Percentiles rank a stretch among this genome's conserved stretches.
Conservation (phyloP, 73 alveolate genomes). For the Tetrahymena borealis region DNA sequence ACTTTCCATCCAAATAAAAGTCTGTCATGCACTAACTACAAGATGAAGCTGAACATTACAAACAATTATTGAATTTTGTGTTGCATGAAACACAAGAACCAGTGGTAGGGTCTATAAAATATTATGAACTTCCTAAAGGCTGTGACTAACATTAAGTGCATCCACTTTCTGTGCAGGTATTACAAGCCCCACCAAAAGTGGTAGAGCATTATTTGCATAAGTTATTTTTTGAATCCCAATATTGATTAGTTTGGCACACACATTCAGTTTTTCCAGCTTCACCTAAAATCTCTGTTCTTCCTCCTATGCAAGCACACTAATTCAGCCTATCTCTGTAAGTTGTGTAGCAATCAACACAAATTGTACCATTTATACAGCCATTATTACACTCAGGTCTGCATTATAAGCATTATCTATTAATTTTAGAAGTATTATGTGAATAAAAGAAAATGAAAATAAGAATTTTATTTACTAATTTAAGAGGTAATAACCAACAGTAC, state of each 20-base stretch:
- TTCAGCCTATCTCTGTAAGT: not conserved
- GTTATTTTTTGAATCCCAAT: not conserved
- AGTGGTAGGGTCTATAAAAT: not conserved
- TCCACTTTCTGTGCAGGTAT: not conserved
- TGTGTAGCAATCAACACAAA: not conserved
- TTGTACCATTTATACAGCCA: not conserved
- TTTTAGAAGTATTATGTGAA: not conserved
- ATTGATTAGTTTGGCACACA: not conserved
- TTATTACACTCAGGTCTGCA: not conserved
- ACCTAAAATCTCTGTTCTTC: not conserved
- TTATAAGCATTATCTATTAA: not conserved
- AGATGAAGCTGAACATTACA: too few species aligned
- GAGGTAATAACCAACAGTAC: not conserved
- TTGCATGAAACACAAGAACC: not conserved
- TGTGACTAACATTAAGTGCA: not conserved
- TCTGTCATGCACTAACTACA: too few species aligned
- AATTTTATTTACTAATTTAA: not conserved
- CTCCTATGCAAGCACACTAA: not conserved
- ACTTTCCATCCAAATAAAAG: too few species aligned
- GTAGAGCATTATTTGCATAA: not conserved
- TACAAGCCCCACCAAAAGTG: not conserved
- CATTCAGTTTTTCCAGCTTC: not conserved
- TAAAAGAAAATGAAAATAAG: not conserved
- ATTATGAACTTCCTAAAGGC: not conserved
- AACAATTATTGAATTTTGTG: too few species aligned